A percentile compares a stretch with the other conserved stretches of the same genome.
These are phyloP conservation scores for Talinum fruticosum DNA, from an alignment of 148 eudicot genomes.

Conservation along the genomic window DNA sequence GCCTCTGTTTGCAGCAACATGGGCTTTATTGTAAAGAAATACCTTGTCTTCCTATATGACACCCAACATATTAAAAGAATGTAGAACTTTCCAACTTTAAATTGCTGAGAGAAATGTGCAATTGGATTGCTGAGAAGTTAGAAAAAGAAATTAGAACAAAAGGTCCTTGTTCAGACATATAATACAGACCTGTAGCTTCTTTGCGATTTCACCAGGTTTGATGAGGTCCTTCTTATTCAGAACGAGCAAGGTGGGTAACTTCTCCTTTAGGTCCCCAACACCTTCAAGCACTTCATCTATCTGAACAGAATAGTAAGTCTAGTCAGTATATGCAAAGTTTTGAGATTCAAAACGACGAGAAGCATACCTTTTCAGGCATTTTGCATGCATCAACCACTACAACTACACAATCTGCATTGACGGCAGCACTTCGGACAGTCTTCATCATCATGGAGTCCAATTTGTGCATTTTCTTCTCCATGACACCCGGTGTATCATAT, in stretches of 20 bases:
- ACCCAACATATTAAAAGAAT: background rate
- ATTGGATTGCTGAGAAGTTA: constrained; percentile 8
- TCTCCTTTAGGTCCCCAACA: constrained; percentile 53
- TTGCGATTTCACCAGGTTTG: constrained; percentile 95
- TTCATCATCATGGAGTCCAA: constrained; percentile 99
- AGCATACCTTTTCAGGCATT: constrained; percentile 65
- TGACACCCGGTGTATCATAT: constrained; percentile 97
- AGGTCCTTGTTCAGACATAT: background rate
- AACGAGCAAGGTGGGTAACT: constrained; percentile 76
- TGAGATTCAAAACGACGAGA: background rate
- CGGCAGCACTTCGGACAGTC: constrained; percentile 85
- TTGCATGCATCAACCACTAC: constrained; percentile 92
- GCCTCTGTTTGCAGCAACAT: background rate
- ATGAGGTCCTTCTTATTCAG: constrained; percentile 93
- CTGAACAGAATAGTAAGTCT: constrained; percentile 27
- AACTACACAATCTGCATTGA: constrained; percentile 85
- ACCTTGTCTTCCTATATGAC: background rate
- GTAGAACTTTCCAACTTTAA: background rate
- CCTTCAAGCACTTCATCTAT: constrained; percentile 81
- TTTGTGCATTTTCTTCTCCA: constrained; percentile 92
- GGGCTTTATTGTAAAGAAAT: background rate
- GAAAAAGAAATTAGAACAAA: background rate
- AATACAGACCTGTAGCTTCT: constrained; percentile 66
- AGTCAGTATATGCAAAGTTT: constrained; percentile 3
- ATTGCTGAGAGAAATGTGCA: no score